A percentile compares a stretch with the other conserved stretches of the same genome.
phyloP scores from a whole-genome alignment of 2,329 filamentous ascomycete genomes.

The Trichophyton simii region DNA sequence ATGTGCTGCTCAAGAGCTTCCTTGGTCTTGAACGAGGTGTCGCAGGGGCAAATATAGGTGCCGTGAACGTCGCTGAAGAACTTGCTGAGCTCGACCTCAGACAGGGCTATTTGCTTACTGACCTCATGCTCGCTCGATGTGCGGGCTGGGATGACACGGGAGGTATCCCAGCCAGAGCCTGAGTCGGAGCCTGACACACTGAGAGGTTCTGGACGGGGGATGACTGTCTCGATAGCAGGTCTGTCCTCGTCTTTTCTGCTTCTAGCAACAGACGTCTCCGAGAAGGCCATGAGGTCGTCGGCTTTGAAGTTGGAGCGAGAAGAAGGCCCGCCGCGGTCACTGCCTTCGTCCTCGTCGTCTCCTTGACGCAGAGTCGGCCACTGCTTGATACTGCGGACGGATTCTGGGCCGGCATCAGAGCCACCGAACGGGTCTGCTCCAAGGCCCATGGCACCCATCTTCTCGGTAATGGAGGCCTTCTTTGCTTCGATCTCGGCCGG shows the following conservation, averaged over 20 bases:
- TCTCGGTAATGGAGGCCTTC: slow-evolving; percentile 10
- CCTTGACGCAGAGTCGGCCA: slow-evolving; percentile 16
- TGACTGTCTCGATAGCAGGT: not conserved
- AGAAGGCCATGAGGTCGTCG: slow-evolving; percentile 17
- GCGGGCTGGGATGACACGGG: not conserved
- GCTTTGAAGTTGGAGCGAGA: not conserved
- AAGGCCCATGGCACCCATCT: not conserved
- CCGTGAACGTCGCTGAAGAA: slow-evolving; percentile 22
- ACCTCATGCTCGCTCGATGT: not conserved
- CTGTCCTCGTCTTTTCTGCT: not conserved
- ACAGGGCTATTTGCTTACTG: not conserved
- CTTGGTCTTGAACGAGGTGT: slow-evolving; percentile 16
- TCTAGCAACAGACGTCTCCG: slow-evolving; percentile 3
- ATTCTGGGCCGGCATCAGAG: not conserved
- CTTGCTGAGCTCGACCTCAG: slow-evolving; percentile 11
- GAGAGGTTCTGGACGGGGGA: not conserved
- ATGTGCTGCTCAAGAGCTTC: slow-evolving; percentile 26
- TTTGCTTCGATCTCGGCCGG: slow-evolving; percentile 8
- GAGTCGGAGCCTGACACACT: not conserved
- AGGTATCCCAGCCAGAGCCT: not conserved
- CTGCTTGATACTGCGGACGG: slow-evolving; percentile 13
- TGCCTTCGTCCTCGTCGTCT: not conserved
- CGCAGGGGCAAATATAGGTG: slow-evolving; percentile 27
- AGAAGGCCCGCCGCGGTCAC: not conserved
- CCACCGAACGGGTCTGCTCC: not conserved